Evolutionary conservation across 345 rosid genomes (phyloP).

Genomic region (Passiflora organensis): DNA sequence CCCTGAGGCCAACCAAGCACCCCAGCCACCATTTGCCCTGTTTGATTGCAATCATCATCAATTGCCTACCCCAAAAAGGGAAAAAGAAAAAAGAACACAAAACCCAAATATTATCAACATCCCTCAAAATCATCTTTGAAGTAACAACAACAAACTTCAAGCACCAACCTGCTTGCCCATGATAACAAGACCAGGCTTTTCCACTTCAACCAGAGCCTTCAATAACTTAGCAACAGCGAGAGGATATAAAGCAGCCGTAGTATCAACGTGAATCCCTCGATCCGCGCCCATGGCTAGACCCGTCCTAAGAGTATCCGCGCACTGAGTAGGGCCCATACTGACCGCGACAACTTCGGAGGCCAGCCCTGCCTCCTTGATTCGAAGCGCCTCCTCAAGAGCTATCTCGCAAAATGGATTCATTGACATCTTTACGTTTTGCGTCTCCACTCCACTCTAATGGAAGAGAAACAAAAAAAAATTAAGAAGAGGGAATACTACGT

Average conservation of each 20-base stretch:
- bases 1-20: constrained; percentile 94
- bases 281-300: constrained; percentile 98
- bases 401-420: constrained; percentile 98
- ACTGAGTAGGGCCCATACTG: constrained; percentile 62
- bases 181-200: constrained; percentile 75
- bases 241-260: constrained; percentile 42
- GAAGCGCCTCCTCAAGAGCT: constrained; percentile 83
- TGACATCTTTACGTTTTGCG: constrained; percentile 92
- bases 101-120: not conserved
- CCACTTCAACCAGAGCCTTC: constrained; percentile 61
- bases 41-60: constrained; percentile 96
- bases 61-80: constrained; percentile 52
- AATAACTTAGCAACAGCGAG: constrained; percentile 73
- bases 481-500: not conserved
- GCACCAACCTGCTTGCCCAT: constrained; percentile 74
- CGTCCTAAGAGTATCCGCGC: constrained; percentile 82
- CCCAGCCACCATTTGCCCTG: constrained; percentile 97
- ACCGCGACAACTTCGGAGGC: constrained; percentile 83
- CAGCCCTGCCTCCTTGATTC: constrained; percentile 77
- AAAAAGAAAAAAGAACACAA: not conserved
- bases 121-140: not conserved
- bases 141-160: not conserved
- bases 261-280: constrained; percentile 72
- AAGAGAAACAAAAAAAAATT: not conserved
- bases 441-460: constrained; percentile 78